Base-by-base conservation (phyloP, 371 early-diverging fungal species). In the Mucor mucedo region DNA sequence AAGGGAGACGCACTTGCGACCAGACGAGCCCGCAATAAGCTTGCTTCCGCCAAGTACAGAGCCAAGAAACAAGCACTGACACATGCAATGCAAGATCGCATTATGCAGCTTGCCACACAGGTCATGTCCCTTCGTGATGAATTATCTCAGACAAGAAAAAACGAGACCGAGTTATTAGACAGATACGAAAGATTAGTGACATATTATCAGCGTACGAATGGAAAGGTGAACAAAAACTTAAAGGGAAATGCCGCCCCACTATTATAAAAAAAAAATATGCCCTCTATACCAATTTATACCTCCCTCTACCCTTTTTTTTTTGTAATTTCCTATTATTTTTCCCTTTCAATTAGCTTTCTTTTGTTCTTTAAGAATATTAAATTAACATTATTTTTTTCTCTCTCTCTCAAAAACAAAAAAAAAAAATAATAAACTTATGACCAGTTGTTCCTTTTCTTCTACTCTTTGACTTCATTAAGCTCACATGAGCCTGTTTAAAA, bases 21-120 rank as follows among this genome's bases (percentile, higher is more conserved):
- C 9, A 44, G 86, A n/a, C 79, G 86, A 16, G 82, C 84, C n/a
- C 74, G 86, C n/a, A 87, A 87, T 69, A 87, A 87, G 58, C 72
- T 82, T 1, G 87, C 87, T 4, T 87, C 87, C 4, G 87, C 87
- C 6, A 87, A 87, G 65, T 87, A 87, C 65, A 71, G 87, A 45
- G 86, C 86, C 38, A 87, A 87, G 63, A 87, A 87, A 69, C 68
- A 62, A 35, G 62, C 53, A 16, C 35, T 68, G 48, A 62, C 63
- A 30, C 47, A 62, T 41, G 53, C 68, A 35, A 68, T 68, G 68
- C 68, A 68, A 32, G 48, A 62, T 5, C 58, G 63, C 14, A 68
- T 68, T 16, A 62, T 68, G 58, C 63, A 62, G 27, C 68, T 68
- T 54, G 63, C 68, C 41, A 62, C 63, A 30, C 63, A 68, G 33